These are phyloP conservation scores for Pseudonectria buxi DNA, from an alignment of 2,329 filamentous ascomycete species.

Conservation along the genomic window DNA sequence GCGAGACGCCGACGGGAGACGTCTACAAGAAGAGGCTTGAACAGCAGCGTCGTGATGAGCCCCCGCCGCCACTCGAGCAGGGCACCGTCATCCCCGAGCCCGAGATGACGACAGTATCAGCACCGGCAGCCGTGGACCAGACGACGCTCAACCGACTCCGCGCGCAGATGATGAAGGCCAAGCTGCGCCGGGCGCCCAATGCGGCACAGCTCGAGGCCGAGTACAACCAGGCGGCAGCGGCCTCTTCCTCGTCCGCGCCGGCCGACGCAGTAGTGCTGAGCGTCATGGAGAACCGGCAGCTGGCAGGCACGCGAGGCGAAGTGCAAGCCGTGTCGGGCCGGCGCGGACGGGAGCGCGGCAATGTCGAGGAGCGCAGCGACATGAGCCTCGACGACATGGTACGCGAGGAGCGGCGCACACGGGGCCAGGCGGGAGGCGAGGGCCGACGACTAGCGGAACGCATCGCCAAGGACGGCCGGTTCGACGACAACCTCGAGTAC, in stretches of 20 bases:
- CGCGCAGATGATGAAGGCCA: constrained; percentile 93
- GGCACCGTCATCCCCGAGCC: constrained; percentile 53
- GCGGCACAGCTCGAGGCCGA: constrained; percentile 71
- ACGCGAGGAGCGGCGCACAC: constrained; percentile 82
- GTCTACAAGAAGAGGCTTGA: constrained; percentile 71
- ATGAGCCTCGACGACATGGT: constrained; percentile 98
- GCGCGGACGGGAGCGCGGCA: constrained; percentile 75
- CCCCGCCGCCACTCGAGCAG: constrained; percentile 36
- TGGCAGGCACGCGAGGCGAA: constrained; percentile 68
- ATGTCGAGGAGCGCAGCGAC: constrained; percentile 85
- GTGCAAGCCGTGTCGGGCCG: constrained; percentile 73
- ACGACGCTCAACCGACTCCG: constrained; percentile 83
- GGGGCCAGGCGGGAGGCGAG: constrained; percentile 70
- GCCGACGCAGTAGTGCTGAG: constrained; percentile 65
- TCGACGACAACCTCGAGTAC: constrained; percentile 89
- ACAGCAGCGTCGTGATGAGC: constrained; percentile 38
- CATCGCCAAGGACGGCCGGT: constrained; percentile 89
- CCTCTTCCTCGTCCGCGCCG: constrained; percentile 49
- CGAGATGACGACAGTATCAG: neutral
- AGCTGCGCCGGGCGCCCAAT: constrained; percentile 70
- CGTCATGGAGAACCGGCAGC: constrained; percentile 82
- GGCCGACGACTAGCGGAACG: constrained; percentile 78
- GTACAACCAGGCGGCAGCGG: constrained; percentile 69
- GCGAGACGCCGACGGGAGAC: constrained; percentile 82
- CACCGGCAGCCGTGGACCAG: constrained; percentile 52